A percentile compares a stretch with the other conserved stretches of the same genome.
Evolutionary conservation across 129 eudicot species (phyloP).

Genomic region (Centaurea solstitialis): DNA sequence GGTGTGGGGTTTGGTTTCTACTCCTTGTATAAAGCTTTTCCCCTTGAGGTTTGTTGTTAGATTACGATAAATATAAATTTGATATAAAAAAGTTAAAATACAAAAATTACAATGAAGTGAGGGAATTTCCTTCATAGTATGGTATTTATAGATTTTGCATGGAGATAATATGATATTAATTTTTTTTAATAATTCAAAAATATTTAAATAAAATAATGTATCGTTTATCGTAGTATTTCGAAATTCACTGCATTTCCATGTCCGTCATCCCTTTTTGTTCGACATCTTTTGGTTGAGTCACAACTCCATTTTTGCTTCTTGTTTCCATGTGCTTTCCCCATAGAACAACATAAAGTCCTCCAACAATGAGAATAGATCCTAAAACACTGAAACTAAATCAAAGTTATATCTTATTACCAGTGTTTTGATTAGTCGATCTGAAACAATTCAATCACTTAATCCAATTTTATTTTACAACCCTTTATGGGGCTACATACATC

Average conservation of each 20-base stretch:
- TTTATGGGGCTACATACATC: not conserved
- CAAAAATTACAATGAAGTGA: not conserved
- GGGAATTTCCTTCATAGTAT: not conserved
- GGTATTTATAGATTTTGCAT: not conserved
- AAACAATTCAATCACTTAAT: not conserved
- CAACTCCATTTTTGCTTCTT: not conserved
- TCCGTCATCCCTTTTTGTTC: not conserved
- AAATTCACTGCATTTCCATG: constrained; percentile 13
- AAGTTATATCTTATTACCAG: not conserved
- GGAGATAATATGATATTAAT: not conserved
- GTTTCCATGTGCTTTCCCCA: constrained; percentile 69
- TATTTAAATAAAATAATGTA: no score
- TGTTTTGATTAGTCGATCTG: not conserved
- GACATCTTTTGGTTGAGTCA: not conserved
- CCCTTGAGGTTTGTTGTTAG: no score
- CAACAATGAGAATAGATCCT: constrained; percentile 61
- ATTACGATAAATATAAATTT: not conserved
- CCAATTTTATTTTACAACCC: not conserved
- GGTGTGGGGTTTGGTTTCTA: no score
- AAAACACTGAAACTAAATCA: constrained; percentile 38
- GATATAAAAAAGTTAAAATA: not conserved
- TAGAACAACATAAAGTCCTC: constrained; percentile 68
- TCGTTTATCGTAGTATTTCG: not conserved
- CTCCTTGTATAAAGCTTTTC: no score
- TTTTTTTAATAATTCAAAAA: not conserved